These are phyloP conservation scores for Candida easanensis DNA, from an alignment of 805 yeast species.

Conservation along the genomic window DNA sequence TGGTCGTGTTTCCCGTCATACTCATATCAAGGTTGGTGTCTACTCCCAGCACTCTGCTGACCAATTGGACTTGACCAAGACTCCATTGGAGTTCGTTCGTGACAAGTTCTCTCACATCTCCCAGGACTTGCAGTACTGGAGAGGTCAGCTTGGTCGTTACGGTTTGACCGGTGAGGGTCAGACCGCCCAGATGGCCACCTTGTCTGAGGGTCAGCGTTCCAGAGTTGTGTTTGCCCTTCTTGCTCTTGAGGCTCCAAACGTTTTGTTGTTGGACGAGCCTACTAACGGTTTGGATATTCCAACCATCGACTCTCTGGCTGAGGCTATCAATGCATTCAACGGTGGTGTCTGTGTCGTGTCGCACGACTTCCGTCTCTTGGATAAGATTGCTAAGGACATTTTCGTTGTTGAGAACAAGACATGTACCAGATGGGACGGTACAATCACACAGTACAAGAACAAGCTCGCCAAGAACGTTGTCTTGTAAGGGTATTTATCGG, in stretches of 20 bases:
- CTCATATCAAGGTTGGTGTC: conserved; percentile 97
- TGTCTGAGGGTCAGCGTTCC: conserved; percentile 99
- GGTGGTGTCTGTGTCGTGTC: conserved; percentile 99
- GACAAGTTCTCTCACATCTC: conserved; percentile 87
- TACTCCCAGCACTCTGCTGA: conserved; percentile 99
- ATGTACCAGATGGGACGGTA: conserved; percentile 95
- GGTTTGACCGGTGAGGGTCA: conserved; percentile 99
- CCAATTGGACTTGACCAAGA: conserved; percentile 92
- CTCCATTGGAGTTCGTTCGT: conserved; percentile 95
- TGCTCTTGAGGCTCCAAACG: conserved; percentile 94
- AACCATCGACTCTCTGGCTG: conserved; percentile 96
- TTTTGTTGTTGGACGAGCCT: conserved; percentile 96
- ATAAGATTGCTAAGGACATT: conserved; percentile 96
- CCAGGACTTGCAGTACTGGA: conserved; percentile 98
- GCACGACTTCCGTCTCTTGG: conserved; percentile 97
- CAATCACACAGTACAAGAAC: conserved; percentile 88
- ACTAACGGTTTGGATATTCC: conserved; percentile 99
- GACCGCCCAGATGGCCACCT: conserved; percentile 97
- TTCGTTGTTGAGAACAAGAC: conserved; percentile 94
- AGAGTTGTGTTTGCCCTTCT: conserved; percentile 96
- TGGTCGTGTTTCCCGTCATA: conserved; percentile 96
- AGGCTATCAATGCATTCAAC: conserved; percentile 88
- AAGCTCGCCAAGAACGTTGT: conserved; percentile 90
- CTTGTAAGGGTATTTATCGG: conserved; percentile 37
- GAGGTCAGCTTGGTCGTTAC: conserved; percentile 95